Conservation (phyloP, 1,284 basidiomycete species). For the Cronartium quercuum region DNA sequence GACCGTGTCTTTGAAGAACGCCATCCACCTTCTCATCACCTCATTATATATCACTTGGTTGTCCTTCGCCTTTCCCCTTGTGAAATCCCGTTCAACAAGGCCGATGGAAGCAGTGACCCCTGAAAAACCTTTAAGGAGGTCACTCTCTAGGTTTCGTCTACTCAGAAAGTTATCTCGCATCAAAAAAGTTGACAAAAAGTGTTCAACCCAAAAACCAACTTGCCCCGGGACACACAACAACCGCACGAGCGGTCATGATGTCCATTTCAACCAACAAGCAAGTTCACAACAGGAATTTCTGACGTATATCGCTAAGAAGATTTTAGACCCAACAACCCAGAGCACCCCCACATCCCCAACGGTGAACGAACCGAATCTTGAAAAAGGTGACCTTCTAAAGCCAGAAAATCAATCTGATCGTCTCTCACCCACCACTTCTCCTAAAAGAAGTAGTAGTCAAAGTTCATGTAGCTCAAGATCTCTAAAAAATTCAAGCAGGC, state of each 20-base stretch:
- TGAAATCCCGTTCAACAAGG: too few relatives aligned
- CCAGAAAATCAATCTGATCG: not conserved
- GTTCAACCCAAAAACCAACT: not conserved
- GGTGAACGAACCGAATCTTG: not conserved
- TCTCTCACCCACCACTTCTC: not conserved
- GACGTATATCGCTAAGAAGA: not conserved
- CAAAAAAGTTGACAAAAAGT: not conserved
- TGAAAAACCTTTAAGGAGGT: not conserved
- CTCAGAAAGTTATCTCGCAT: not conserved
- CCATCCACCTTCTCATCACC: too few relatives aligned
- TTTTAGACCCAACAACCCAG: not conserved
- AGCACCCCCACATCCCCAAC: not conserved
- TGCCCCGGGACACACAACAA: not conserved
- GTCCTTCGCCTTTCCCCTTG: too few relatives aligned
- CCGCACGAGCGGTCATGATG: not conserved
- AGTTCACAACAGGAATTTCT: conserved; percentile 1
- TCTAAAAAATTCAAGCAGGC: not conserved
- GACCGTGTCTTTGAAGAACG: too few relatives aligned
- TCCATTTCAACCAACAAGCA: not conserved
- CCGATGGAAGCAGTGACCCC: not conserved
- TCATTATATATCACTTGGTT: too few relatives aligned
- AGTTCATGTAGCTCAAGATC: not conserved
- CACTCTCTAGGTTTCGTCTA: not conserved
- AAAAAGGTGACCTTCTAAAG: not conserved
- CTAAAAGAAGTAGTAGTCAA: not conserved